These are phyloP conservation scores for Collybia sp. DNA, from an alignment of 768 basidiomycete species.

Conservation along the genomic window DNA sequence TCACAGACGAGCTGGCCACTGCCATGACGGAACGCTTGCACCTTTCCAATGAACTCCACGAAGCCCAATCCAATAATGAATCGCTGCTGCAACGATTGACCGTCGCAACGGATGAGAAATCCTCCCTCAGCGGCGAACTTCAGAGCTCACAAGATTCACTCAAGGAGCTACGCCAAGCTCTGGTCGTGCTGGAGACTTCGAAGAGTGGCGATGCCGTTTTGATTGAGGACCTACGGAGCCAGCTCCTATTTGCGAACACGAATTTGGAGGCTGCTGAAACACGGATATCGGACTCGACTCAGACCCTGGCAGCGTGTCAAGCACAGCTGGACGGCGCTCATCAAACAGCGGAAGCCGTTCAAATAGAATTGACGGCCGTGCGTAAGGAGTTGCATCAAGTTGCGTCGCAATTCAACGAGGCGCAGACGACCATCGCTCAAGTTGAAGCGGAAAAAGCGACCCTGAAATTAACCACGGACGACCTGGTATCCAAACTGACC, in stretches of 20 bases:
- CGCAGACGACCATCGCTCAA: constrained; percentile 4
- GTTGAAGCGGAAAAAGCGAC: constrained; percentile 4
- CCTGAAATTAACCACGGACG: constrained; percentile 4
- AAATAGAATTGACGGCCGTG: constrained; percentile 8
- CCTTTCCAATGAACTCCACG: too few relatives aligned
- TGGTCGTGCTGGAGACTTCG: too few relatives aligned
- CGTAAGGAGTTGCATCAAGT: constrained; percentile 7
- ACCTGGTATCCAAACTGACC: background rate
- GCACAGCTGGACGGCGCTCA: constrained; percentile 4
- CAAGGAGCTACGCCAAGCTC: too few relatives aligned
- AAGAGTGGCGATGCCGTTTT: too few relatives aligned
- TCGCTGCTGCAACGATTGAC: too few relatives aligned
- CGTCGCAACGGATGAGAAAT: background rate
- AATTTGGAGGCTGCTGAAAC: background rate
- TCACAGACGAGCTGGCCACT: too few relatives aligned
- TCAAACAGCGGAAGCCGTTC: constrained; percentile 8
- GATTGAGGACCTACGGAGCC: too few relatives aligned
- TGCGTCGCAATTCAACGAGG: constrained; percentile 5
- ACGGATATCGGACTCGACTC: constrained; percentile 2
- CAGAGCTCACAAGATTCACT: too few relatives aligned
- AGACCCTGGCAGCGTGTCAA: constrained; percentile 5
- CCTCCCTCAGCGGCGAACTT: too few relatives aligned
- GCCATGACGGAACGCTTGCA: too few relatives aligned
- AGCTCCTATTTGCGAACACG: too few relatives aligned
- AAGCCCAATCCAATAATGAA: too few relatives aligned